These are phyloP conservation scores for Ustilago hordei DNA, from an alignment of 1,284 basidiomycete genomes.

Conservation along the genomic window DNA sequence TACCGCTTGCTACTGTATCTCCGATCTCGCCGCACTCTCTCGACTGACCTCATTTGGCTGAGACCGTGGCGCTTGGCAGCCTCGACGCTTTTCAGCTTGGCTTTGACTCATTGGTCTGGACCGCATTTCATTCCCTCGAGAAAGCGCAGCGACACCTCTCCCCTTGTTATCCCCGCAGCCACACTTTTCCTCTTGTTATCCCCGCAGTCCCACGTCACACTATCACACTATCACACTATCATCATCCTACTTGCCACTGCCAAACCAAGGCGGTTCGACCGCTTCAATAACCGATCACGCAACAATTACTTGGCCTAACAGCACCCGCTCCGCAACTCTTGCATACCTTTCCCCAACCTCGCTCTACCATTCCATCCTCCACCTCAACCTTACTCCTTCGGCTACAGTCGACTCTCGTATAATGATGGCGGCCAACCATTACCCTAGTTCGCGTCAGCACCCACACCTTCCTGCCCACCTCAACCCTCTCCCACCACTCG, in stretches of 20 bases:
- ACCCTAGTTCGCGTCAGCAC: conserved; percentile 48
- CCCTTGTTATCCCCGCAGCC: neutral
- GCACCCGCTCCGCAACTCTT: neutral
- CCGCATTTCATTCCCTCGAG: conserved; percentile 3
- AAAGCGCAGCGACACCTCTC: neutral
- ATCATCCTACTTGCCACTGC: no score
- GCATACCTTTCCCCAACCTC: neutral
- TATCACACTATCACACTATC: no score
- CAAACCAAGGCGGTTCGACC: no score
- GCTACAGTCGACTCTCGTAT: conserved; percentile 3
- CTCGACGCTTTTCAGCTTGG: neutral
- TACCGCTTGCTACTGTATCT: neutral
- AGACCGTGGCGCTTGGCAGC: neutral
- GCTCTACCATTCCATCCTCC: neutral
- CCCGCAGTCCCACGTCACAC: neutral
- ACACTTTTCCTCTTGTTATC: neutral
- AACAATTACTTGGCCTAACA: neutral
- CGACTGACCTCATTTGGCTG: neutral
- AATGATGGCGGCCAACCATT: conserved; percentile 56
- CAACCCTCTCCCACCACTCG: conserved; percentile 52
- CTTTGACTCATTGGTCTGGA: no score
- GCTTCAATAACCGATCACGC: neutral
- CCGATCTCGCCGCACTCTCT: neutral
- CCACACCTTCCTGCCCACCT: conserved; percentile 51
- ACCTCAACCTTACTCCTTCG: neutral